These are phyloP conservation scores for Alnus glutinosa DNA, from an alignment of 306 rosid species.

Conservation along the genomic window DNA sequence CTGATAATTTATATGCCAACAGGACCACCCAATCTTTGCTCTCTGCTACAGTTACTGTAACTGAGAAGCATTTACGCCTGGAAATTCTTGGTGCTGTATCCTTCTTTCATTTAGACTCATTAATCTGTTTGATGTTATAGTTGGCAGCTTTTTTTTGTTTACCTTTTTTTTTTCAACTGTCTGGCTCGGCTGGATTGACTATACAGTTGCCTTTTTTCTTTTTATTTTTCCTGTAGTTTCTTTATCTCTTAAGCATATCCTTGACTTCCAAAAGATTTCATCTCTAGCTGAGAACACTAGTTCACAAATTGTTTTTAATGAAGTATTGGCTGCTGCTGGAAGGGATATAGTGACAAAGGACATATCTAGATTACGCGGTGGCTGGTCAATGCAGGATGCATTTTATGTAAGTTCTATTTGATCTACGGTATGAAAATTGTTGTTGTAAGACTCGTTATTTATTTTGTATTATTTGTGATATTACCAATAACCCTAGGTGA, in stretches of 20 bases:
- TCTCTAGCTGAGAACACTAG: conserved; percentile 89
- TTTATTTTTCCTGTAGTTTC: conserved; percentile 4
- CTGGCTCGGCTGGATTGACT: conserved; percentile 12
- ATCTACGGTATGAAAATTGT: conserved; percentile 18
- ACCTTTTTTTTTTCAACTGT: conserved; percentile 1
- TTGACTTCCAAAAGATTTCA: conserved; percentile 70
- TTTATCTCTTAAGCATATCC: conserved; percentile 36
- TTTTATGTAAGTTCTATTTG: conserved; percentile 67
- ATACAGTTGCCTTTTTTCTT: conserved; percentile 5
- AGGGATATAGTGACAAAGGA: conserved; percentile 88
- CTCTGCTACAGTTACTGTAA: conserved; percentile 70
- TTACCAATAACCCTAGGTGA: conserved; percentile 2
- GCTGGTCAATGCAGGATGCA: conserved; percentile 99
- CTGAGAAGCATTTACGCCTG: conserved; percentile 82
- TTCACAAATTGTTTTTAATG: conserved; percentile 78
- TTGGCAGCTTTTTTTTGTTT: not conserved
- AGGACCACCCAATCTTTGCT: conserved; percentile 91
- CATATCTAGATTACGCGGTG: conserved; percentile 90
- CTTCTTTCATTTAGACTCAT: conserved; percentile 31
- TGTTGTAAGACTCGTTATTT: not conserved
- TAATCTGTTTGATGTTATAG: conserved; percentile 3
- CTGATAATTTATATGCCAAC: conserved; percentile 38
- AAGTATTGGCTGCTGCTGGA: conserved; percentile 87
- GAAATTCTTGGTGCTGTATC: conserved; percentile 99
- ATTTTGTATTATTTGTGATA: not conserved